These are phyloP conservation scores for Penicillium oxalicum DNA, from an alignment of 2,329 filamentous ascomycete species.

Conservation along the genomic window DNA sequence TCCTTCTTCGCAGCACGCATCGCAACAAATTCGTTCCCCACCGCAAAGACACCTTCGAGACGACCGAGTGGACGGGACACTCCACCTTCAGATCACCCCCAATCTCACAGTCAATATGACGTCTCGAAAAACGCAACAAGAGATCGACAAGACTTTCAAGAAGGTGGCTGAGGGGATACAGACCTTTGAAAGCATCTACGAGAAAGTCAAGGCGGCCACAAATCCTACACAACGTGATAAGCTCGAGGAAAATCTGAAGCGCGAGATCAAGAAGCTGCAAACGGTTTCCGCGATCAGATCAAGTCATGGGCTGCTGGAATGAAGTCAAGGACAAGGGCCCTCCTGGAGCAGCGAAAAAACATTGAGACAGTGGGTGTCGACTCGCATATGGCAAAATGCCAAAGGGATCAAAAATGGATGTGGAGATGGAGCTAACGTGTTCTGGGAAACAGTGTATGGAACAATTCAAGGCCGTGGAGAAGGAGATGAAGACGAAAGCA, in stretches of 20 bases:
- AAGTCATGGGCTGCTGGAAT: conserved; percentile 97
- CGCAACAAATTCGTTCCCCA: conserved; percentile 9
- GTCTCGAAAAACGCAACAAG: conserved; percentile 90
- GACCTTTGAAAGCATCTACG: conserved; percentile 91
- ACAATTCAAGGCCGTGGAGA: conserved; percentile 99
- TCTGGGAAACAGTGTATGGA: conserved; percentile 62
- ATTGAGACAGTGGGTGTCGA: conserved; percentile 75
- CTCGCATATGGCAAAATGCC: not conserved
- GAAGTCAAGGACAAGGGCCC: conserved; percentile 99
- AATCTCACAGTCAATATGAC: conserved; percentile 60
- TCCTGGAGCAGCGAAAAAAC: conserved; percentile 87
- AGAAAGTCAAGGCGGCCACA: conserved; percentile 89
- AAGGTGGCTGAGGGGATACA: conserved; percentile 89
- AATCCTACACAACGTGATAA: conserved; percentile 97
- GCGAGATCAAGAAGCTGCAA: conserved; percentile 99
- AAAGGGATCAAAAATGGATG: not conserved
- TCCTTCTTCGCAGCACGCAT: conserved; percentile 6
- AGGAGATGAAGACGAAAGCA: conserved; percentile 99
- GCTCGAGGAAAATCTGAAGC: conserved; percentile 94
- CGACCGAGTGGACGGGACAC: conserved; percentile 14
- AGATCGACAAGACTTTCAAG: conserved; percentile 99
- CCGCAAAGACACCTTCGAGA: conserved; percentile 11
- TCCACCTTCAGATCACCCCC: conserved; percentile 16
- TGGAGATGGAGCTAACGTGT: conserved; percentile 22
- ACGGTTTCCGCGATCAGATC: conserved; percentile 92